Evolutionary conservation across 2,329 filamentous ascomycete species (phyloP).

Genomic region (Fusarium lyarnte): DNA sequence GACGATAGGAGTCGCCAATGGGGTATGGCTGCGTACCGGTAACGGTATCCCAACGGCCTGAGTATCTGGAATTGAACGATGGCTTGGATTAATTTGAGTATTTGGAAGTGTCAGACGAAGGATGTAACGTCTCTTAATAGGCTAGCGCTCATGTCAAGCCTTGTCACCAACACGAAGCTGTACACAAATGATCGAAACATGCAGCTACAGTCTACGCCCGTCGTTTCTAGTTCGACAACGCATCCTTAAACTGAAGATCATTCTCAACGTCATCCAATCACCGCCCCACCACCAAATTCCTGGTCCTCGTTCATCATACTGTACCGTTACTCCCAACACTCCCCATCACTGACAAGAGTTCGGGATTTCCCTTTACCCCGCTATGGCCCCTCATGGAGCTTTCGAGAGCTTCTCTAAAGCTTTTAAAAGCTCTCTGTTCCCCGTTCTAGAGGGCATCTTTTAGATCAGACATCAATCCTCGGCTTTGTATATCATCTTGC

Average conservation of each 20-base stretch:
- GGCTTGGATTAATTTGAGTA: neutral
- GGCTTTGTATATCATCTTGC: slow-evolving; percentile 9
- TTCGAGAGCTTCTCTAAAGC: slow-evolving; percentile 33
- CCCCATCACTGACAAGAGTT: slow-evolving; percentile 21
- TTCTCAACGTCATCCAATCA: slow-evolving; percentile 45
- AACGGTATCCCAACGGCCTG: slow-evolving; percentile 13
- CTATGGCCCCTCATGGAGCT: slow-evolving; percentile 39
- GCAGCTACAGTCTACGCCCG: slow-evolving; percentile 20
- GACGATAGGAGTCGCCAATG: slow-evolving; percentile 27
- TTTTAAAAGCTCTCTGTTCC: slow-evolving; percentile 9
- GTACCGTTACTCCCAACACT: slow-evolving; percentile 22
- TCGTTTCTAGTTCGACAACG: slow-evolving; percentile 21
- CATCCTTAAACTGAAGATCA: slow-evolving; percentile 13
- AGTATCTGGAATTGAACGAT: slow-evolving; percentile 3
- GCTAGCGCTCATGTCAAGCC: neutral
- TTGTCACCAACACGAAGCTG: neutral
- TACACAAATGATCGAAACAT: slow-evolving; percentile 24
- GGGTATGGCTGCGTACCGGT: neutral
- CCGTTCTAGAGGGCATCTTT: neutral
- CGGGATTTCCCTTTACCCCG: slow-evolving; percentile 43
- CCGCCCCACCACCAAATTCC: slow-evolving; percentile 40
- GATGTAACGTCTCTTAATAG: neutral
- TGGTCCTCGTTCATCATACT: slow-evolving; percentile 24
- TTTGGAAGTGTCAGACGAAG: neutral
- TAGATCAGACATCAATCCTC: neutral